These are phyloP conservation scores for Salix viminalis DNA, from an alignment of 345 rosid genomes.

Conservation along the genomic window DNA sequence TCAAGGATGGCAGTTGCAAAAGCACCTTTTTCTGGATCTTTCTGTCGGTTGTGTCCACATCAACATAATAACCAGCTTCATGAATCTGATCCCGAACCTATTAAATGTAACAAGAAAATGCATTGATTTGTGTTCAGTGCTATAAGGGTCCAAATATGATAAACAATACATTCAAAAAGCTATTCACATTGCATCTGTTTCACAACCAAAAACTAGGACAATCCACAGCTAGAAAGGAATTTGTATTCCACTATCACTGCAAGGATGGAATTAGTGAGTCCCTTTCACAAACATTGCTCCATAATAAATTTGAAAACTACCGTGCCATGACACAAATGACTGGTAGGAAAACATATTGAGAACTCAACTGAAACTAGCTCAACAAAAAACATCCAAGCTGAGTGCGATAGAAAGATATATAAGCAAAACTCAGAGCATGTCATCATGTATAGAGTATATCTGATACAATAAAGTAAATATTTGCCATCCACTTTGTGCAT, in stretches of 20 bases:
- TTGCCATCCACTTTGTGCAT: not conserved
- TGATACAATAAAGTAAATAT: too few relatives aligned
- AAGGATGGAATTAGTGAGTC: not conserved
- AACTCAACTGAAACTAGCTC: not conserved
- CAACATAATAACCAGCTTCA: slow-evolving; percentile 71
- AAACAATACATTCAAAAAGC: not conserved
- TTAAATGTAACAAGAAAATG: slow-evolving; percentile 12
- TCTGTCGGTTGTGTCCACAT: slow-evolving; percentile 71
- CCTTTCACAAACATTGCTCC: not conserved
- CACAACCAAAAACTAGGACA: not conserved
- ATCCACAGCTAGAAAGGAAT: not conserved
- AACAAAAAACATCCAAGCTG: not conserved
- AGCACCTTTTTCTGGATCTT: slow-evolving; percentile 89
- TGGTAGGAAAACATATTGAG: not conserved
- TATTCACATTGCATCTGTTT: not conserved
- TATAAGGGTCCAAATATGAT: not conserved
- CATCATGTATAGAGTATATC: not conserved
- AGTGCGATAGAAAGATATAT: not conserved
- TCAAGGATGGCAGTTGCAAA: not conserved
- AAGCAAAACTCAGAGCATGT: not conserved
- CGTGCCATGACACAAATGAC: not conserved
- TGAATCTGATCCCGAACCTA: slow-evolving; percentile 67
- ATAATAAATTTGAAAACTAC: not conserved
- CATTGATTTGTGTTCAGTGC: not conserved
- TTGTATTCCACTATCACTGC: not conserved